These are phyloP conservation scores for Aspergillus chevalieri DNA, from an alignment of 2,329 filamentous ascomycete species.

Conservation along the genomic window DNA sequence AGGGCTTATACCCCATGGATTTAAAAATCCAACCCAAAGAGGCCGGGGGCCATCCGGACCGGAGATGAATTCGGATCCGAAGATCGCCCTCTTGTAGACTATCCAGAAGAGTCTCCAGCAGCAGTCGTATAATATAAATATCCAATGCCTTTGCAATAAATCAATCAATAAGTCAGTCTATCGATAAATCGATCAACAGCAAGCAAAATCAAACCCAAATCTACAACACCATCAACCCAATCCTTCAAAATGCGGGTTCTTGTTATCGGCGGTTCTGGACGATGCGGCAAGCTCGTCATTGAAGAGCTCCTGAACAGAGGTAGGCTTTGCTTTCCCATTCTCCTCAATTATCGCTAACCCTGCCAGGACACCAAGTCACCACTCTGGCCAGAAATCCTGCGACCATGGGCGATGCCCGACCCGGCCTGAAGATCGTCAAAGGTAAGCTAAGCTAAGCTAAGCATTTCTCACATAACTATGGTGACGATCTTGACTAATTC, in stretches of 20 bases:
- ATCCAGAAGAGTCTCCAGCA: too few relatives aligned
- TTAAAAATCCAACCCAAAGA: too few relatives aligned
- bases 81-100: too few relatives aligned
- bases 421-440: slow-evolving; percentile 15
- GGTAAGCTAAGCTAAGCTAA: slow-evolving; percentile 3
- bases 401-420: slow-evolving; percentile 15
- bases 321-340: not conserved
- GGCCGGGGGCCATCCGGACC: too few relatives aligned
- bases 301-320: slow-evolving; percentile 32
- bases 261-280: slow-evolving; percentile 41
- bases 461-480: not conserved
- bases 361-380: slow-evolving; percentile 30
- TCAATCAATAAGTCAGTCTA: too few relatives aligned
- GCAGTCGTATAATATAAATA: too few relatives aligned
- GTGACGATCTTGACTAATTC: not conserved
- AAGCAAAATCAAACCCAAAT: too few relatives aligned
- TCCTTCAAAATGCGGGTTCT: slow-evolving; percentile 24
- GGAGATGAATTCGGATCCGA: too few relatives aligned
- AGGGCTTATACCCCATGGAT: too few relatives aligned
- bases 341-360: not conserved
- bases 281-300: slow-evolving; percentile 40
- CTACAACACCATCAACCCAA: not conserved
- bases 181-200: too few relatives aligned
- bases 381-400: slow-evolving; percentile 33
- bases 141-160: too few relatives aligned